Percentiles rank a stretch among this genome's conserved stretches.
phyloP scores from a whole-genome alignment of 2,329 filamentous ascomycete species.

The Diaporthe ampelina region DNA sequence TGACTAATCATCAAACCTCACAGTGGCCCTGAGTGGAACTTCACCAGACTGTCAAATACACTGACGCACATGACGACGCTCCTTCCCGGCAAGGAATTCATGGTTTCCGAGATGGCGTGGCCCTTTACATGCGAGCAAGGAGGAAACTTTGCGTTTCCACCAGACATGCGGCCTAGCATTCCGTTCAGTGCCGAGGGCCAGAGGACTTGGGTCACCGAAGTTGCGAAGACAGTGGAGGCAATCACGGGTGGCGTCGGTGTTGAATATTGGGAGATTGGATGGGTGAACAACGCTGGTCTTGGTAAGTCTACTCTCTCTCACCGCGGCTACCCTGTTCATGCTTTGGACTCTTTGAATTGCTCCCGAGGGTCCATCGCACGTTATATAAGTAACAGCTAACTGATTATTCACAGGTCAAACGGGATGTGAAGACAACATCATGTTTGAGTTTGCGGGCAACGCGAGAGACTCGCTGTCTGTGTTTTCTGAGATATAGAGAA shows the following conservation, averaged over 20 bases:
- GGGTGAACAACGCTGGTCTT: constrained; percentile 74
- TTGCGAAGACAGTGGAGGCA: constrained; percentile 68
- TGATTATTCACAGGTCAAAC: too few species aligned
- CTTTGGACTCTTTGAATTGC: too few species aligned
- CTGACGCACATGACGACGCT: constrained; percentile 15
- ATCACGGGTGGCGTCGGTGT: constrained; percentile 70
- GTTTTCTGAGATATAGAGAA: too few species aligned
- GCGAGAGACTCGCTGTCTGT: constrained; percentile 12
- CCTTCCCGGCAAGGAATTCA: constrained; percentile 67
- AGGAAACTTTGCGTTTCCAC: constrained; percentile 67
- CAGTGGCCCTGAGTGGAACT: constrained; percentile 25
- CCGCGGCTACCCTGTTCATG: too few species aligned
- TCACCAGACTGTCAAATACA: constrained; percentile 9
- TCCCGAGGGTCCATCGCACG: too few species aligned
- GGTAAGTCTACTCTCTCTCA: too few species aligned
- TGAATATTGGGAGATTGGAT: constrained; percentile 83
- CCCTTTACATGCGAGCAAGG: constrained; percentile 73
- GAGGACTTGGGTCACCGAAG: constrained; percentile 69
- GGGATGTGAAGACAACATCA: constrained; percentile 15
- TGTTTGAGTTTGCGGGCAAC: constrained; percentile 14
- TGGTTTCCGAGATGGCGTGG: constrained; percentile 81
- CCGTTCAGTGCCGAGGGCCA: constrained; percentile 76
- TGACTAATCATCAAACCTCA: background rate
- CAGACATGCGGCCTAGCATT: constrained; percentile 67
- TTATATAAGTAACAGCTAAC: too few species aligned